Evolutionary conservation across 306 rosid genomes (phyloP), one percentile per base, ranked within the genome.

Genomic region (Canavalia ensiformis): DNA sequence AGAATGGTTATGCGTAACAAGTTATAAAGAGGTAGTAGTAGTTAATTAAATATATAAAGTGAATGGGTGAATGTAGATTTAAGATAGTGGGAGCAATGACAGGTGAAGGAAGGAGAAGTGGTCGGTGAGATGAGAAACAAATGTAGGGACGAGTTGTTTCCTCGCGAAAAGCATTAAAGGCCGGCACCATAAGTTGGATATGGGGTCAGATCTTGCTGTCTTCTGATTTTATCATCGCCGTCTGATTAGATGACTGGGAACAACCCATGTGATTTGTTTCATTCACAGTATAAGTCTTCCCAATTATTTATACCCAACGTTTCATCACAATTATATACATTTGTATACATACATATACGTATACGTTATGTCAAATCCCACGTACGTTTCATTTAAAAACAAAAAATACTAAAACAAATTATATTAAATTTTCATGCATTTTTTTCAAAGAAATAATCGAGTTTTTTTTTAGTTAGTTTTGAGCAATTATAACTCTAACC

Each of bases 51-150:
- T 82, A 75, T 62, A 63, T 5, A 72, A 80, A 33, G 66, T 74
- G 70, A 63, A 57, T 52, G 75, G 28, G 66, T 74, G 70, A 63
- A 57, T 52, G 75, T 18, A 18, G 31, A 54, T 55, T 56, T 72
- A 8, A 77, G 75, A 84, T 55, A 12, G 84, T 79, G 88, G 88
- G 84, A 80, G 84, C 90, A 86, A 84, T 72, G 92, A 88, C 90
- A 87, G 94, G 88, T 89, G 90, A 88, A 89, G 47, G 47, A 63
- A 47, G 88, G 87, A 29, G 68, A 60, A 74, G 42, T 83, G 94
- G 97, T 93, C 91, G 93, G 92, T 87, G 89, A 90, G 85, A 90
- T 83, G 97, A 93, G 88, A 82, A 88, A 83, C 96, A 93, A 80
- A 66, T n/a, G 94, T 84, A 72, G 96, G 92, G 96, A 70, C 89